These are phyloP conservation scores for Pichia heedii DNA, from an alignment of 805 yeast genomes.

Conservation along the genomic window DNA sequence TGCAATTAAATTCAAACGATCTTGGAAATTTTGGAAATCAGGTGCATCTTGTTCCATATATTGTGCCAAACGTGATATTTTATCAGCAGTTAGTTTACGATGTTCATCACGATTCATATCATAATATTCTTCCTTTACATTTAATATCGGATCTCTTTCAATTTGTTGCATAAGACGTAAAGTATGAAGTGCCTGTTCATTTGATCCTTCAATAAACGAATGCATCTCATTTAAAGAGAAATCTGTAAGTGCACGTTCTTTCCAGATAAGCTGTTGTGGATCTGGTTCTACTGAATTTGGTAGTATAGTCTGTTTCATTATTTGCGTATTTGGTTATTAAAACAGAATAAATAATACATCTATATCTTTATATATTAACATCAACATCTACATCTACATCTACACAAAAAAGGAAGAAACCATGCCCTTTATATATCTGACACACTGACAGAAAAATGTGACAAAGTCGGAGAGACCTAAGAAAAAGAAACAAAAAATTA, in stretches of 20 bases:
- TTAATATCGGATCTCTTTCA: conserved; percentile 59
- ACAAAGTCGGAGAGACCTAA: too few relatives aligned
- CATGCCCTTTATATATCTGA: too few relatives aligned
- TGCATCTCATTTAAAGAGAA: conserved; percentile 41
- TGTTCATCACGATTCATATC: conserved; percentile 48
- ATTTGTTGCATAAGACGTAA: conserved; percentile 46
- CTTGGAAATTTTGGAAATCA: conserved; percentile 39
- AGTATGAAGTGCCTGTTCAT: conserved; percentile 37
- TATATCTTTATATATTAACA: too few relatives aligned
- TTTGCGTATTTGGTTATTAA: neutral
- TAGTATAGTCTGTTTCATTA: conserved; percentile 27
- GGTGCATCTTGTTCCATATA: conserved; percentile 43
- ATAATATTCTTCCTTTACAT: conserved; percentile 44
- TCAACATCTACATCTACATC: too few relatives aligned
- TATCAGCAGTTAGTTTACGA: conserved; percentile 50
- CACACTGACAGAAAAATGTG: too few relatives aligned
- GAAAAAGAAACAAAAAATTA: too few relatives aligned
- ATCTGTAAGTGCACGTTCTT: conserved; percentile 37
- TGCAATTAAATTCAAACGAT: conserved; percentile 49
- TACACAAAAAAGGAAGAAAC: too few relatives aligned
- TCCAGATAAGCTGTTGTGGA: conserved; percentile 30
- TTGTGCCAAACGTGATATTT: conserved; percentile 50
- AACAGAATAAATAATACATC: too few relatives aligned
- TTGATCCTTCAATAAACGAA: conserved; percentile 45
- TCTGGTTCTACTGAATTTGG: conserved; percentile 25